Conservation (phyloP, 2,329 filamentous ascomycete genomes). For the Colletotrichum cereale region DNA sequence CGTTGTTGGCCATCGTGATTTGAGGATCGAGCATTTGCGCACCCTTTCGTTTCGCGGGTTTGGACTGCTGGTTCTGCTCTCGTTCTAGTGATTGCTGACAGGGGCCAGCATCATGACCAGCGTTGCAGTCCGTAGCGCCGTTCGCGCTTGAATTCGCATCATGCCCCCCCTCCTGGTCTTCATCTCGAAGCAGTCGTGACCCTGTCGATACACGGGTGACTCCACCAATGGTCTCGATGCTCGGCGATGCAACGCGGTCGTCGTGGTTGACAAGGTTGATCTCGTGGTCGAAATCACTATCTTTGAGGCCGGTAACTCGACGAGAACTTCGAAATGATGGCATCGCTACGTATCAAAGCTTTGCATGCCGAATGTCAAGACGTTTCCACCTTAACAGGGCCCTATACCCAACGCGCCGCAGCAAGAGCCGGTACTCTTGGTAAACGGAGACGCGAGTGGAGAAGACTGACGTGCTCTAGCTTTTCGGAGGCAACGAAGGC, state of each 20-base stretch:
- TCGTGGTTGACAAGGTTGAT: constrained; percentile 75
- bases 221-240: constrained; percentile 21
- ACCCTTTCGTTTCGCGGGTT: constrained; percentile 10
- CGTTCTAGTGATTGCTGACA: constrained; percentile 14
- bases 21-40: constrained; percentile 5
- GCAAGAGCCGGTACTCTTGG: background rate
- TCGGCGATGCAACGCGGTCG: constrained; percentile 40
- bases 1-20: constrained; percentile 10
- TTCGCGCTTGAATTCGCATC: background rate
- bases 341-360: constrained; percentile 49
- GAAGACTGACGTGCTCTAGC: constrained; percentile 12
- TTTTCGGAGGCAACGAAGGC: constrained; percentile 4
- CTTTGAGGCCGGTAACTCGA: constrained; percentile 66
- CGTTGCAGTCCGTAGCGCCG: background rate
- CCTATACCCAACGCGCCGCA: background rate
- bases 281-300: constrained; percentile 77
- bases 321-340: constrained; percentile 61
- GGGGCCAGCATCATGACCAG: background rate
- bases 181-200: constrained; percentile 32
- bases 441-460: constrained; percentile 40
- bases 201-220: constrained; percentile 27
- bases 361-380: constrained; percentile 11
- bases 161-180: constrained; percentile 10
- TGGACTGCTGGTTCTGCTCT: constrained; percentile 3
- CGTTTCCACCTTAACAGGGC: background rate